Conservation (phyloP, 495 filamentous ascomycete species). For the Sporormia fimetaria region DNA sequence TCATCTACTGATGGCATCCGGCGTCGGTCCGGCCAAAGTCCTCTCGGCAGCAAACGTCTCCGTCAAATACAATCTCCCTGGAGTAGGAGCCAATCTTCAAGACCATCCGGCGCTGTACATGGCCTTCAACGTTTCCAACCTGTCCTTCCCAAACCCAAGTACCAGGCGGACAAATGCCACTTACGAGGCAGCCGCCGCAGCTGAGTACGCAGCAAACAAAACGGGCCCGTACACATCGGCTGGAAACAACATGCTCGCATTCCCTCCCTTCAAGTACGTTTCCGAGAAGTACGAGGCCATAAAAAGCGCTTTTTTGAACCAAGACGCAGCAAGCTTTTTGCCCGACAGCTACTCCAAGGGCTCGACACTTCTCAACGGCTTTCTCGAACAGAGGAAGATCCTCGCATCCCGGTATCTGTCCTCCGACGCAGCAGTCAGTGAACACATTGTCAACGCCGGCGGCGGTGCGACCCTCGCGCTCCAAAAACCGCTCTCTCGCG, state of each 20-base stretch:
- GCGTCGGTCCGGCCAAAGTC: constrained; percentile 16
- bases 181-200: constrained; percentile 2
- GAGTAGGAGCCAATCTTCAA: constrained; percentile 20
- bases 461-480: neutral
- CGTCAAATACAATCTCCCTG: constrained; percentile 7
- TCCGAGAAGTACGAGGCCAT: neutral
- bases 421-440: neutral
- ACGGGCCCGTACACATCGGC: constrained; percentile 6
- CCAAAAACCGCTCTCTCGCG: constrained; percentile 10
- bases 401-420: neutral
- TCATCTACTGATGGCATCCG: constrained; percentile 15
- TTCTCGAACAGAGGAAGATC: constrained; percentile 6
- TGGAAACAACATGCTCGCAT: neutral
- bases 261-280: neutral
- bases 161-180: constrained; percentile 8
- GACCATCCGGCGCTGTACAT: constrained; percentile 11
- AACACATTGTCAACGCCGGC: constrained; percentile 1
- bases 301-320: neutral
- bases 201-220: constrained; percentile 3
- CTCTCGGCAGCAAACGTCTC: constrained; percentile 9
- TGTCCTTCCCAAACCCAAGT: constrained; percentile 6
- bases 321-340: constrained; percentile 3
- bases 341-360: neutral
- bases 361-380: neutral
- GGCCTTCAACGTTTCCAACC: constrained; percentile 11